These are phyloP conservation scores for Heliosperma pusillum DNA, from an alignment of 148 eudicot species.

Conservation along the genomic window DNA sequence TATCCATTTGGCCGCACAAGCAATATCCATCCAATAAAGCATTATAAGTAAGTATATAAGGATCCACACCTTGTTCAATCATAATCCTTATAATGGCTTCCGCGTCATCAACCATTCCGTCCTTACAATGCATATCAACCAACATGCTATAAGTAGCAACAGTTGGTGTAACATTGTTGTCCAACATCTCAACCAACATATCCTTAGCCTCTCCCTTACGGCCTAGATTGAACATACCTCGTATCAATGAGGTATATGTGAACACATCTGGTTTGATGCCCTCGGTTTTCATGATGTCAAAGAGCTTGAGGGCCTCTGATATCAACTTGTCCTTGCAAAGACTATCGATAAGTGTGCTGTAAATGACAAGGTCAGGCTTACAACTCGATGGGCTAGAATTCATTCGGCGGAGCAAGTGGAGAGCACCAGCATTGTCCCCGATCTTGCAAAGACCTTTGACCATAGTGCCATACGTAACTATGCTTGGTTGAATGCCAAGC, in stretches of 20 bases:
- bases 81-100: background rate
- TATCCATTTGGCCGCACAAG: constrained; percentile 15
- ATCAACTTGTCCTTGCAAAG: constrained; percentile 12
- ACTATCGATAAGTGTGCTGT: constrained; percentile 18
- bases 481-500: background rate
- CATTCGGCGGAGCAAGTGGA: constrained; percentile 22
- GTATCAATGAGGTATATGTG: constrained; percentile 20
- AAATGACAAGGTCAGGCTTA: constrained; percentile 10
- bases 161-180: background rate
- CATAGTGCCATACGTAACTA: constrained; percentile 14
- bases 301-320: background rate
- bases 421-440: constrained; percentile 31
- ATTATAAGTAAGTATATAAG: constrained; percentile 9
- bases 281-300: background rate
- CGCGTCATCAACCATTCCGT: constrained; percentile 20
- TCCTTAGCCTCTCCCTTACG: background rate
- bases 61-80: constrained; percentile 3
- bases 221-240: constrained; percentile 17
- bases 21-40: constrained; percentile 25
- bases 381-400: background rate
- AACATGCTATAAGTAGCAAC: too few species aligned
- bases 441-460: constrained; percentile 40
- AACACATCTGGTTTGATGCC: constrained; percentile 13
- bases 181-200: constrained; percentile 16
- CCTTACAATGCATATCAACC: constrained; percentile 5